Conservation (phyloP, 2,329 filamentous ascomycete species). For the Fusarium coicis region DNA sequence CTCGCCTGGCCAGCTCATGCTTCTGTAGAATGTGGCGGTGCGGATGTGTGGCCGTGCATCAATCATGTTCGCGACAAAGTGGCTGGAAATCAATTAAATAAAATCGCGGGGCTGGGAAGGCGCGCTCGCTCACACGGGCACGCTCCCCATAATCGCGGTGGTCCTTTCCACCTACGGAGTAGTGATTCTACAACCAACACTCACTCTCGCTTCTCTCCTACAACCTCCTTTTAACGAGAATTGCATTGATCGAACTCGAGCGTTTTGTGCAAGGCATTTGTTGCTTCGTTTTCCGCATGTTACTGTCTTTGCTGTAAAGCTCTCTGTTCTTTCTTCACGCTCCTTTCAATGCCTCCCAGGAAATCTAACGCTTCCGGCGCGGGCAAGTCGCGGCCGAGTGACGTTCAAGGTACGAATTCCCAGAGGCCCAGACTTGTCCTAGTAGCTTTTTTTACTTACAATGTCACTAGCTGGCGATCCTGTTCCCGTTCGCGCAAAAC, state of each 20-base stretch:
- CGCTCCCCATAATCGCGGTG: conserved; percentile 26
- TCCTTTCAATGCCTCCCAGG: conserved; percentile 40
- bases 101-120: conserved; percentile 45
- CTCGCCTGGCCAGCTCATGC: not conserved
- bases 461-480: conserved; percentile 75
- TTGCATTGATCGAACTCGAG: conserved; percentile 15
- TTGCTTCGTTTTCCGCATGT: conserved; percentile 3
- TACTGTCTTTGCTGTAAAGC: conserved; percentile 9
- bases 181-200: not conserved
- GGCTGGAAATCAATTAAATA: conserved; percentile 40
- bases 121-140: conserved; percentile 6
- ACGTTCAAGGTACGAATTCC: conserved; percentile 53
- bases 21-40: not conserved
- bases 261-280: conserved; percentile 13
- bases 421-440: not conserved
- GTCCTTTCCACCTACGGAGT: conserved; percentile 30
- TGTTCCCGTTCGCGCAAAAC: conserved; percentile 68
- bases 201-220: not conserved
- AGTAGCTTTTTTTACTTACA: conserved; percentile 30
- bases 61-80: not conserved
- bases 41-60: conserved; percentile 16
- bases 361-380: conserved; percentile 26
- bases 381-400: conserved; percentile 51
- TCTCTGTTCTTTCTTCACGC: conserved; percentile 8
- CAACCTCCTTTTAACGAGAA: conserved; percentile 8